Base-by-base conservation (phyloP, 805 yeast species). In the Candida loeiensis region DNA sequence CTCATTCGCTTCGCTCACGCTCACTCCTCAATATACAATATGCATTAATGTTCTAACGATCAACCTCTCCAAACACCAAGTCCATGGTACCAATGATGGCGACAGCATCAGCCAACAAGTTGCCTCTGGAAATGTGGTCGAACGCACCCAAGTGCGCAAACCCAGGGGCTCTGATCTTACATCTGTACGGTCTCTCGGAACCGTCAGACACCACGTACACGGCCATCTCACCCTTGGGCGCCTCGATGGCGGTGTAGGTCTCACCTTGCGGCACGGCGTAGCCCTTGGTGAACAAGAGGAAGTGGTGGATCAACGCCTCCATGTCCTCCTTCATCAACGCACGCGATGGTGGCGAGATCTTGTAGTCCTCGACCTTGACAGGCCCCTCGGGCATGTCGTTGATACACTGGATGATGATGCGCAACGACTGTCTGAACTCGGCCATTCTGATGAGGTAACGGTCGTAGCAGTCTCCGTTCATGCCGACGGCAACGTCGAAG, bases 71-170 rank as follows among this genome's bases (percentile, higher is more conserved):
- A 59, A 87, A 87, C 63, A 87, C 95, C 64, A 87, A 77, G 71
- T 87, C 95, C 95, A 87, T 86, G 45, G 95, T 87, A 71, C 95
- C 95, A 57, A 87, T 85, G 58, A 87, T 87, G 40, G 95, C 95
- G 42, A 87, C 95, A 18, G 93, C 91, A 66, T 87, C 95, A 43
- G 95, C 93, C 61, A 87, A 71, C 68, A 82, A 82, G 64, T 85
- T 85, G 55, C 93, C 91, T 64, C 93, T 80, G 24, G 93, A 73
- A 50, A 87, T 79, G 60, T 83, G 89, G 64, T 87, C 95, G 54
- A 87, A 85, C 8, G 93, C 95, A 49, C 82, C 93, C 59, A 87
- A 73, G 66, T 86, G 95, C 27, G 95, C 89, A 61, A 87, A 87
- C 33, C 95, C 95, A 35, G 95, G 95, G n/a, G 95, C 89, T 69